Evolutionary conservation across 257 asterid species (phyloP).

Genomic region (Petrea volubilis): DNA sequence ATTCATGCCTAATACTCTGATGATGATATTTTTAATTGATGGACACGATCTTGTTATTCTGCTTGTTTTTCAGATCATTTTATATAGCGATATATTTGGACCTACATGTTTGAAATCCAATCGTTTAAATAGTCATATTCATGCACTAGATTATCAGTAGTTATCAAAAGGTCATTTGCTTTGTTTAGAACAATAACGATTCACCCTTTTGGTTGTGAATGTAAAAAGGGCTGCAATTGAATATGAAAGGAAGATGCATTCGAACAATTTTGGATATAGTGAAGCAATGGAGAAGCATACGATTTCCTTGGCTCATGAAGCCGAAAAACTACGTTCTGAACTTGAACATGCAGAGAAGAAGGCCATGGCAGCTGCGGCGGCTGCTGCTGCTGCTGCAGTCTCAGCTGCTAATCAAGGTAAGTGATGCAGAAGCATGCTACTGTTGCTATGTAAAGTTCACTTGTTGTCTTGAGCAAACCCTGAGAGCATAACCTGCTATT

Average conservation of each 20-base stretch:
- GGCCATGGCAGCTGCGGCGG: conserved; percentile 53
- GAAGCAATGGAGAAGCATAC: conserved; percentile 73
- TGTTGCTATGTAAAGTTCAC: background rate
- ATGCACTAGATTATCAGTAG: background rate
- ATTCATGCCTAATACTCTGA: background rate
- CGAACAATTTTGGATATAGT: conserved; percentile 47
- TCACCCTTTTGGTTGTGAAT: conserved; percentile 23
- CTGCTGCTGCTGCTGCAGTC: too few relatives aligned
- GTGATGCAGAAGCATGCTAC: background rate
- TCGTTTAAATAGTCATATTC: background rate
- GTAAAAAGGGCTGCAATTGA: conserved; percentile 74
- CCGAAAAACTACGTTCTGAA: conserved; percentile 59
- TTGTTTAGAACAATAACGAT: conserved; percentile 1
- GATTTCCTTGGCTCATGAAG: conserved; percentile 57
- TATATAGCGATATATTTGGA: background rate
- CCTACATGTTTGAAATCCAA: background rate
- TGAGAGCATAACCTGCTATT: background rate
- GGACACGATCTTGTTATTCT: background rate
- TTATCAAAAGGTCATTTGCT: background rate
- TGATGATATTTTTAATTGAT: background rate
- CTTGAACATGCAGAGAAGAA: conserved; percentile 70
- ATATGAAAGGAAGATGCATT: conserved; percentile 63
- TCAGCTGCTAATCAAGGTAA: conserved; percentile 49
- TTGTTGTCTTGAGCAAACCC: conserved; percentile 10
- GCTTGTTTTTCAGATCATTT: background rate